Base-by-base conservation (phyloP, 352 stramenopile genomes). In the Phytopythium ostracodes region DNA sequence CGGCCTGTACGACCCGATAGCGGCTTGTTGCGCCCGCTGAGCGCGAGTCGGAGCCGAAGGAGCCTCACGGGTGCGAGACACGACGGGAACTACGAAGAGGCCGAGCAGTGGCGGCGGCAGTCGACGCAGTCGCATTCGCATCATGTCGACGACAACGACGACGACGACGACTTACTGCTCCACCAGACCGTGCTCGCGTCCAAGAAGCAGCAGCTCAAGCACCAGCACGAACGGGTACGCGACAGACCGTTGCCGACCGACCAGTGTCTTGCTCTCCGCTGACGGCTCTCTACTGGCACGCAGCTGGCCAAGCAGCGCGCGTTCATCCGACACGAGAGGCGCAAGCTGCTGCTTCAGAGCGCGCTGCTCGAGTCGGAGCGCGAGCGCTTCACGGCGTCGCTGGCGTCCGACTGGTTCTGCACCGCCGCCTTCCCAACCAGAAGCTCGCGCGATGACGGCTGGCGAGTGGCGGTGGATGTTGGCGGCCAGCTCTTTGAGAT, bases 251-350 rank as follows among this genome's bases (percentile, higher is more conserved):
- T 35, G 20, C 20, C 1, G 15, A 47, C 20, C 4, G 9, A 7
- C 10, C 17, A 46, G 20, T 5, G 14, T 24, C 40, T 46, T 22
- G 56, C 17, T 27, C 14, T 31, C 25, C 35, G 18, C 40, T 53
- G 12, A 50, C 27, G 2, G 15, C 17, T 7, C 0, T 47, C 11
- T 12, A 4, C 18, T 33, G 14, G 18, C 20, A 43, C 0, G 24
- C 56, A 91, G 82, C 60, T 90, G 50, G 76, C 80, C 14, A 89
- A 90, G 59, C 80, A 92, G 52, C 76, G 83, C 58, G 81, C 85
- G 5, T 94, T 91, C 63, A 87, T 94, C 46, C 77, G 85, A 33
- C 83, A 87, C 50, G 83, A 94, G 56, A 88, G 84, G 47, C 82
- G 83, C 53, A 91, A 91, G 57, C 65, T 94, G 25, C 56, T 92